A percentile compares a stretch with the other conserved stretches of the same genome.
Conservation (phyloP, 2,329 filamentous ascomycete genomes). For the Stagonosporopsis chrysanthemi region DNA sequence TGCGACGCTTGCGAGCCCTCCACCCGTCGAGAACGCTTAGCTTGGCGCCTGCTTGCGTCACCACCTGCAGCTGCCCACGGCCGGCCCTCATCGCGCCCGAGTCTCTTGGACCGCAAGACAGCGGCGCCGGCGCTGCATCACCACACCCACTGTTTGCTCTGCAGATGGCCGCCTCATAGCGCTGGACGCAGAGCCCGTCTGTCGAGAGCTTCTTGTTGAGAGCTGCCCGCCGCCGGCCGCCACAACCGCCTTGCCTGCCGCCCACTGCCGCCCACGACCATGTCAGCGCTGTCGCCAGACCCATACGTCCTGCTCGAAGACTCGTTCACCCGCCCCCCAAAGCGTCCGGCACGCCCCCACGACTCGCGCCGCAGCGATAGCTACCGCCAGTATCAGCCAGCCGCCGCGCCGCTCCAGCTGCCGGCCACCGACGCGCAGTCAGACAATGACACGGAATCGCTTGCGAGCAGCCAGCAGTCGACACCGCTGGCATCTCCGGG, state of each 20-base stretch:
- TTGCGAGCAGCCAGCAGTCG: constrained; percentile 33
- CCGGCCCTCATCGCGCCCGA: constrained; percentile 1
- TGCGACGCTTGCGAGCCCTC: background rate
- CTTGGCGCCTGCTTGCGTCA: constrained; percentile 40
- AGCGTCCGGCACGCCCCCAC: constrained; percentile 36
- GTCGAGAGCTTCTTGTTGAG: background rate
- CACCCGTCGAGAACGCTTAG: constrained; percentile 18
- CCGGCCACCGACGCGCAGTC: constrained; percentile 19
- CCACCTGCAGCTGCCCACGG: constrained; percentile 11
- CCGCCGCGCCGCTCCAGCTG: constrained; percentile 33
- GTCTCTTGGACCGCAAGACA: constrained; percentile 12
- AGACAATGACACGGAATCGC: constrained; percentile 40
- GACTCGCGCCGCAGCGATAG: constrained; percentile 41
- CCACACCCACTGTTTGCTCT: constrained; percentile 12
- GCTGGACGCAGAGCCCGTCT: constrained; percentile 8
- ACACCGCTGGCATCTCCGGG: constrained; percentile 42
- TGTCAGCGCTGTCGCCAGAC: constrained; percentile 33
- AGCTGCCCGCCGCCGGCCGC: background rate
- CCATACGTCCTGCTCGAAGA: constrained; percentile 43
- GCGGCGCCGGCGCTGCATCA: constrained; percentile 25
- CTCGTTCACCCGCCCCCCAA: constrained; percentile 39
- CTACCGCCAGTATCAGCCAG: constrained; percentile 30
- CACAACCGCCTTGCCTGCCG: too few relatives aligned
- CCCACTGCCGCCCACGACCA: constrained; percentile 20
- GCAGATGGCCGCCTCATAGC: constrained; percentile 35